These are phyloP conservation scores for Chrysochromulina tobinii DNA, from an alignment of 78 protist genomes.

Conservation along the genomic window DNA sequence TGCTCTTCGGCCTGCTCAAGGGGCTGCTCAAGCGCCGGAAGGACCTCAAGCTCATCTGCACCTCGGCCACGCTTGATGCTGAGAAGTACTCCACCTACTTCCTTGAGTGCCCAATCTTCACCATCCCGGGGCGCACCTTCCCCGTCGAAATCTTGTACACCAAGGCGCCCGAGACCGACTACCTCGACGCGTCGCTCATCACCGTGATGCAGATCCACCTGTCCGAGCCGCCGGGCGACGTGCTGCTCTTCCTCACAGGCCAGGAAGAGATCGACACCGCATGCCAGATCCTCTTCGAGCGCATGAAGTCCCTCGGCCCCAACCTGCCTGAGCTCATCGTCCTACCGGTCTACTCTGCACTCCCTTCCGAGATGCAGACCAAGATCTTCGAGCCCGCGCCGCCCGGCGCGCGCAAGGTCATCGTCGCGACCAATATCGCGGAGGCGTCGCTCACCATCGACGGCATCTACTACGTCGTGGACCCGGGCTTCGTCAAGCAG, in stretches of 20 bases:
- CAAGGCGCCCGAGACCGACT: conserved; percentile 93
- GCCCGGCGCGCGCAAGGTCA: conserved; percentile 54
- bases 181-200: conserved; percentile 94
- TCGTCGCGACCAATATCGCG: conserved; percentile 78
- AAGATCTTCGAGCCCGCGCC: conserved; percentile 76
- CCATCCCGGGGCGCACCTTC: conserved; percentile 90
- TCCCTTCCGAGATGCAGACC: conserved; percentile 67
- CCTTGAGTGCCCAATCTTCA: conserved; percentile 84
- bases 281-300: conserved; percentile 91
- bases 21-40: conserved; percentile 17
- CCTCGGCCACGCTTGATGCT: conserved; percentile 96
- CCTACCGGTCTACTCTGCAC: conserved; percentile 78
- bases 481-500: conserved; percentile 88
- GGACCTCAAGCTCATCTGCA: conserved; percentile 91
- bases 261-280: conserved; percentile 97
- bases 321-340: conserved; percentile 43
- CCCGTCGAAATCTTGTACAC: conserved; percentile 88
- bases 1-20: conserved; percentile 96
- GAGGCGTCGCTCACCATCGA: conserved; percentile 74
- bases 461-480: conserved; percentile 84
- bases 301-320: conserved; percentile 86
- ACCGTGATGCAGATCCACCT: conserved; percentile 87
- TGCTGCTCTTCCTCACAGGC: conserved; percentile 96
- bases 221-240: conserved; percentile 96
- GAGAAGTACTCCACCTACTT: conserved; percentile 95